Evolutionary conservation across 2,329 filamentous ascomycete species (phyloP), one percentile per base, ranked within the genome.

Genomic region (Ustulina deusta): DNA sequence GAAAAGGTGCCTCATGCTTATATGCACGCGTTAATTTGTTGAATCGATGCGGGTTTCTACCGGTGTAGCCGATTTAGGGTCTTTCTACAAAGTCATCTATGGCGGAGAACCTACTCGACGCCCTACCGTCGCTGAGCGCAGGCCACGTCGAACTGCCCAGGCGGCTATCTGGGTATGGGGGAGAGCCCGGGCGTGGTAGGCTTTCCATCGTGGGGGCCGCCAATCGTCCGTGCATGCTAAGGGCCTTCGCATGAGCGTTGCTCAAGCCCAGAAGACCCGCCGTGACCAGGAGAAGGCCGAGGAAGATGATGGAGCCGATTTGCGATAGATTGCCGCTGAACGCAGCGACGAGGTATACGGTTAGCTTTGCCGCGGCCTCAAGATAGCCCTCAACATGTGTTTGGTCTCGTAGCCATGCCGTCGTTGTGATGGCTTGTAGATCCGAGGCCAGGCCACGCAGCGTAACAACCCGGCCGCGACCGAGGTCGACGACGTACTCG

Each of bases 401-500:
- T 75, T 85, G 83, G 44, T 83, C 79, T 11, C 83, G 80, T 52
- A 91, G 76, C 88, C 87, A 90, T 32, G 81, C 73, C 2, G 85
- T 84, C 2, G 85, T 83, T 0, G 87, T 90, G 46, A 90, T 82
- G 34, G 87, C 87, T 64, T 87, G 86, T 6, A 90, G 79, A 73
- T 90, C 88, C 36, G 85, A 81, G 7, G 84, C 80, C 3, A 80
- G 74, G 4, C 89, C 89, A 32, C 83, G 82, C 48, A 91, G 80
- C 13, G 84, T 79, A 1, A 90, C 81, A 72, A 82, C 83, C 0
- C 84, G 80, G 48, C 85, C 85, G 27, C 82, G 79, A 22, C 83
- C 84, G 3, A 90, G 80, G 32, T 87, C 82, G 27, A 90, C 79
- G 2, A 84, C 77, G 59, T 89, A 83, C 70, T 88, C 84, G 3